Evolutionary conservation across 2,329 filamentous ascomycete species (phyloP), one percentile per base, ranked within the genome.

Genomic region (Botryotinia narcissicola): DNA sequence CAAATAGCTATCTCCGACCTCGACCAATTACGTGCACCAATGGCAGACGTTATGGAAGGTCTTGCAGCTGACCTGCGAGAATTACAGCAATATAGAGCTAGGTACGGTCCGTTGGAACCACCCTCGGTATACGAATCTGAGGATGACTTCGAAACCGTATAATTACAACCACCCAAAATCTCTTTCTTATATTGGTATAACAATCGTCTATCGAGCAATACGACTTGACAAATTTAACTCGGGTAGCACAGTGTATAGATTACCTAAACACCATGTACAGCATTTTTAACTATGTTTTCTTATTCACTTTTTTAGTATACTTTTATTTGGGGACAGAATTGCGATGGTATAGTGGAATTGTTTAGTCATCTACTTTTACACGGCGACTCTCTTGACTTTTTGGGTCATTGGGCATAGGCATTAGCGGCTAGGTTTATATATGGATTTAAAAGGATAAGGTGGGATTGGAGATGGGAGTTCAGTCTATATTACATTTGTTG

Each of bases 1-100:
- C 89, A 91, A 78, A 88, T 86, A 59, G 82, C 82, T 1, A 86
- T 93, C 67, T 84, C 86, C 62, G 85, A 87, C 75, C 87, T 97
- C 40, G 87, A 92, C 71, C 88, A 93, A 76, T 88, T 97, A 74
- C 90, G 93, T 18, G 91, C 89, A 32, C 92, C 94, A 4, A 97
- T 98, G 87, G 82, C 86, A 18, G 88, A 91, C 25, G 87, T 98
- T 32, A 85, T 97, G 32, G 83, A 84, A 61, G 86, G 87, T 61
- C 85, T 95, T 46, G 83, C 87, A 51, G 81, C 84, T 44, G 89
- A 93, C 79, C 83, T 93, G 73, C 84, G 85, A 44, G 89, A 94
- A 80, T 84, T 94, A 66, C 85, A 89, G 79, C 83, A 82, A 73
- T 91, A 92, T 81, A 90, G 87, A 72, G 73, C 75, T 32, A 70